These are phyloP conservation scores for Aspergillus aculeatinus DNA, from an alignment of 2,329 filamentous ascomycete genomes.

Conservation along the genomic window DNA sequence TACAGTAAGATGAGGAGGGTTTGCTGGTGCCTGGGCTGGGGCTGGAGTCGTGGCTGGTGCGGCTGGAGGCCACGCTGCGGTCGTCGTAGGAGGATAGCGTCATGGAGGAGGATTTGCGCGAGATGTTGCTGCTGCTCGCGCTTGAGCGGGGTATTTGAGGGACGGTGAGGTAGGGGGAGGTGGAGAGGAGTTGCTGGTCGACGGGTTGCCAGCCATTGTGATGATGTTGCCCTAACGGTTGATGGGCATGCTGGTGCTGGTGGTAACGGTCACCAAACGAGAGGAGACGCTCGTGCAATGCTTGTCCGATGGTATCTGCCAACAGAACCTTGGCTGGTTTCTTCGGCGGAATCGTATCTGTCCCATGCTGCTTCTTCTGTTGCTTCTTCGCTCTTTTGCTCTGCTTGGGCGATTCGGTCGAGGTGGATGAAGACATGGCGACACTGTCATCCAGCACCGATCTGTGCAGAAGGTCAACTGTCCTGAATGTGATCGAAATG, in stretches of 20 bases:
- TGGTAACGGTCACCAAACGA: background rate
- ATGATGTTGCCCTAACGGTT: background rate
- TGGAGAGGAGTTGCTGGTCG: background rate
- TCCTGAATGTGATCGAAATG: background rate
- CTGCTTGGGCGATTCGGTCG: background rate
- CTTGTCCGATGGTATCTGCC: background rate
- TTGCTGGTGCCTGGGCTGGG: background rate
- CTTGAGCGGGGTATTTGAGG: background rate
- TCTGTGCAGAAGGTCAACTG: background rate
- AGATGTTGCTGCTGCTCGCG: background rate
- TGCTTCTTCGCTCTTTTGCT: background rate
- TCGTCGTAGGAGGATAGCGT: background rate
- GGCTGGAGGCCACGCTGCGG: slow-evolving; percentile 2
- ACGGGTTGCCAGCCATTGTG: background rate
- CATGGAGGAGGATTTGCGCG: background rate
- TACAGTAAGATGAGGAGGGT: background rate
- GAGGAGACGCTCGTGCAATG: slow-evolving; percentile 1
- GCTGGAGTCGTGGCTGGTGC: slow-evolving; percentile 6
- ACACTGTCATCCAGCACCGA: background rate
- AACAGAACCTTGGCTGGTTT: background rate
- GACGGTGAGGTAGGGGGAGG: background rate
- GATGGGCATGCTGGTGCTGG: background rate
- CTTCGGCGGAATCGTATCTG: background rate
- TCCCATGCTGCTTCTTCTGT: background rate
- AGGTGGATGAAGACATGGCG: background rate